Base-by-base conservation (phyloP, 2,329 filamentous ascomycete genomes). In the Thelonectria blattea region DNA sequence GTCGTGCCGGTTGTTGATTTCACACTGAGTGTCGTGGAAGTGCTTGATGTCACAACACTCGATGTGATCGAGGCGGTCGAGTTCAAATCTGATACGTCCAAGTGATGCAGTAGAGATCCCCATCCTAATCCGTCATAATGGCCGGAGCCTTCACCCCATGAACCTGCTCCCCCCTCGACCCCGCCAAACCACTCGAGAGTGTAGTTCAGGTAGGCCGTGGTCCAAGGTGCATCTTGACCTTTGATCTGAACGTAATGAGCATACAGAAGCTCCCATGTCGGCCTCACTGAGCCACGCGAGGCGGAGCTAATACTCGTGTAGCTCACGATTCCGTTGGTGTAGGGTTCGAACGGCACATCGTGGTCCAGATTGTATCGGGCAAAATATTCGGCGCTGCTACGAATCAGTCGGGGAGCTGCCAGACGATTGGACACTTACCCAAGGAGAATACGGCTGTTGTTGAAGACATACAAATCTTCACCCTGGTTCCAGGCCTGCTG, bases 401-500 rank as follows among this genome's bases (percentile, higher is more conserved):
- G 18, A 0, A 4, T 9, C 15, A 2, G 14, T 24, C 11, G 18
- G 27, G 8, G 30, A 10, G 10, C 1, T 1, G 10, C 10, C 1
- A 14, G 15, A 3, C 3, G 12, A 22, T 37, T 2, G 9, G 6
- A 7, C 12, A 58, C 59, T n/a, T 56, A 65, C 65, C 65, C 65
- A 1, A 63, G 56, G 2, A 67, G 64, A 3, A 67, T 67, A 1
- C 62, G 65, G 10, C 60, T 67, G 10, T 67, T 42, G 12, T 63
- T 61, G 6, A 63, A 67, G 2, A 57, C 41, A 58, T 65, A 66
- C 1, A 66, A 17, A 3, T 64, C 64, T 3, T 59, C 60, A 1
- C 47, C 64, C 11, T 66, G 64, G 1, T 64, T 65, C 47, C 54
- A 66, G 3, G 47, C 63, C 42, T 66, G 64, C n/a, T 66, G 60